These are phyloP conservation scores for Sporothrix luriei DNA, from an alignment of 2,329 filamentous ascomycete genomes.

Conservation along the genomic window DNA sequence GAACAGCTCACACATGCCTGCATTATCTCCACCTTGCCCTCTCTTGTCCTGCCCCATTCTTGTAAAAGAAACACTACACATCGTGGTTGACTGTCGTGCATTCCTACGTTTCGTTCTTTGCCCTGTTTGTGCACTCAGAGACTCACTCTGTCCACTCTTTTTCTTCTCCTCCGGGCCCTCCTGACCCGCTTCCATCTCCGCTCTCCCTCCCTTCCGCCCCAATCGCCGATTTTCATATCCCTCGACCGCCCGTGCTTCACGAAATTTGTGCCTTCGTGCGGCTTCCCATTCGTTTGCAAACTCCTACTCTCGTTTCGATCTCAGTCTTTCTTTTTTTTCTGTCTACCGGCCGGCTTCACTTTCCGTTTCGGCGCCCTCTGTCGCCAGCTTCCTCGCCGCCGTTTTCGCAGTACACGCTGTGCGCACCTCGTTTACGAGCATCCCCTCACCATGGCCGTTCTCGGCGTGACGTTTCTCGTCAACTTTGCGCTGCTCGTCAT, in stretches of 20 bases:
- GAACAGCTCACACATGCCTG: neutral
- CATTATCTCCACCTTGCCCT: neutral
- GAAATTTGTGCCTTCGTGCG: neutral
- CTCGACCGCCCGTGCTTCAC: neutral
- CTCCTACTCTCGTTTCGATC: neutral
- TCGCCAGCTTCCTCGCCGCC: neutral
- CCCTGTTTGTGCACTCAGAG: conserved; percentile 5
- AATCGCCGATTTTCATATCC: conserved; percentile 18
- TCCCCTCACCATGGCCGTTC: conserved; percentile 41
- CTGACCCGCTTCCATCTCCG: conserved; percentile 17
- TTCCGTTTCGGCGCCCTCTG: neutral
- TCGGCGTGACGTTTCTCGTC: conserved; percentile 49
- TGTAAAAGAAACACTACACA: neutral
- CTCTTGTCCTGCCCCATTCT: neutral
- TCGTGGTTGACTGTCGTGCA: neutral
- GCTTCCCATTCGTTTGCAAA: conserved; percentile 11
- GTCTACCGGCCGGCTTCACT: neutral
- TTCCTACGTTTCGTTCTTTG: conserved; percentile 1
- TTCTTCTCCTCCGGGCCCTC: neutral
- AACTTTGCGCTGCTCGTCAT: conserved; percentile 55
- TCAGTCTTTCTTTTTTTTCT: neutral
- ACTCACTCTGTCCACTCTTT: conserved; percentile 22
- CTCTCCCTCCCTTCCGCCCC: neutral
- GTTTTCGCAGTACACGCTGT: neutral
- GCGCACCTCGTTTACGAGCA: neutral